phyloP scores from a whole-genome alignment of 805 yeast species.

The Lachancea sp. region DNA sequence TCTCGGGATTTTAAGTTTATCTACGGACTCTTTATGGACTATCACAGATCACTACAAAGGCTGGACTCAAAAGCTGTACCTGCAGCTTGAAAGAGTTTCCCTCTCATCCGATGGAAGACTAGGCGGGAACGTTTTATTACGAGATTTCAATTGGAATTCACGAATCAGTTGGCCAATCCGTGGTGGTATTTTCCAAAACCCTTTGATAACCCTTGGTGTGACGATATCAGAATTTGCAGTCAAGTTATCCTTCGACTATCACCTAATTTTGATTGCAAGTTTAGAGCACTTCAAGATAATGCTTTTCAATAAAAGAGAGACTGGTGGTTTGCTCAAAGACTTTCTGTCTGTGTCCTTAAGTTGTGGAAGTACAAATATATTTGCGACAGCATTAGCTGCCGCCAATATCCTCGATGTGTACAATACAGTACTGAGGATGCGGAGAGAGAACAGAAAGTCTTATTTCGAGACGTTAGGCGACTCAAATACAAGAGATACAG shows the following conservation, averaged over 20 bases:
- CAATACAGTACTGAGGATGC: constrained; percentile 61
- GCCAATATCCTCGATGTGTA: constrained; percentile 75
- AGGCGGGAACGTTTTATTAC: constrained; percentile 57
- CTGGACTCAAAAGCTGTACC: constrained; percentile 64
- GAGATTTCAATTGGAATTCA: constrained; percentile 49
- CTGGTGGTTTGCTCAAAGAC: constrained; percentile 45
- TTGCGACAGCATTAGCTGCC: constrained; percentile 77
- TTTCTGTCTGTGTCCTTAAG: constrained; percentile 47
- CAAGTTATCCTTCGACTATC: constrained; percentile 76
- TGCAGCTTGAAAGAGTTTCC: constrained; percentile 48
- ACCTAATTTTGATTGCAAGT: constrained; percentile 65
- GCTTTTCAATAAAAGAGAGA: constrained; percentile 62
- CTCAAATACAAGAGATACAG: constrained; percentile 35
- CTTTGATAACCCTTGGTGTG: constrained; percentile 57
- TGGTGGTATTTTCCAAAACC: constrained; percentile 43
- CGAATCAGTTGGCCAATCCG: constrained; percentile 65
- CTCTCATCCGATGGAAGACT: constrained; percentile 69
- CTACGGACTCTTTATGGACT: constrained; percentile 58
- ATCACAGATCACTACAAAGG: constrained; percentile 57
- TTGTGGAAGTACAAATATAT: constrained; percentile 51
- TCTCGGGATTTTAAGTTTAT: constrained; percentile 56
- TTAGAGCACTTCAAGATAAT: constrained; percentile 44
- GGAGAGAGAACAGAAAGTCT: constrained; percentile 64
- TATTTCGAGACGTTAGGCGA: constrained; percentile 71
- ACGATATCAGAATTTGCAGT: constrained; percentile 50